These are phyloP conservation scores for Verticillium nonalfalfae DNA, from an alignment of 2,329 filamentous ascomycete species.

Conservation along the genomic window DNA sequence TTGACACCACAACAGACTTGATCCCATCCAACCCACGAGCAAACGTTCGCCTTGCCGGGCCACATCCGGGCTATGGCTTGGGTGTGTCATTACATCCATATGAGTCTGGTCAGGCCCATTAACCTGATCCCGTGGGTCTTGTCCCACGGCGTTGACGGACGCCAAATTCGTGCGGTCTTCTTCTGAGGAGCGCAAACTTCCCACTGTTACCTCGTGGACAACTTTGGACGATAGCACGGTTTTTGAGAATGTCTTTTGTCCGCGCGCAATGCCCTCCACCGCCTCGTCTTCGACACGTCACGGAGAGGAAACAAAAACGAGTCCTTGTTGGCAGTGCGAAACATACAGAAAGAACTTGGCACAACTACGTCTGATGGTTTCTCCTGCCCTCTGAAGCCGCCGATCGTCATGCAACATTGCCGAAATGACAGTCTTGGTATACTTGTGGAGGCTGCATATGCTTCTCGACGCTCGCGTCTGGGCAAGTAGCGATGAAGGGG, in stretches of 20 bases:
- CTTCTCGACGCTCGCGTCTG: not conserved
- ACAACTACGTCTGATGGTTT: conserved; percentile 13
- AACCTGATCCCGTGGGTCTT: conserved; percentile 38
- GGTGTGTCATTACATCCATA: conserved; percentile 37
- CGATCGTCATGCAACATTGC: conserved; percentile 18
- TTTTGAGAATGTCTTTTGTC: conserved; percentile 98
- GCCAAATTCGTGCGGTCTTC: conserved; percentile 35
- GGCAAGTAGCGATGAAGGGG: not conserved
- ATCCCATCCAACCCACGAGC: conserved; percentile 8
- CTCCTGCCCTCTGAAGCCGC: conserved; percentile 14
- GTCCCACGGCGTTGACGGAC: conserved; percentile 36
- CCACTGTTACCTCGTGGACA: conserved; percentile 38
- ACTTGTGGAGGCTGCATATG: not conserved
- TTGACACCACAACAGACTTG: conserved; percentile 4
- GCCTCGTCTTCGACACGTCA: conserved; percentile 24
- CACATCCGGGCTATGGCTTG: conserved; percentile 31
- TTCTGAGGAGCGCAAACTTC: conserved; percentile 22
- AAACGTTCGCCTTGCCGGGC: conserved; percentile 29
- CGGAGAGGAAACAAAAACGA: conserved; percentile 90
- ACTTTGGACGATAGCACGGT: conserved; percentile 59
- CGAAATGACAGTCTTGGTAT: conserved; percentile 14
- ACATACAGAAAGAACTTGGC: conserved; percentile 65
- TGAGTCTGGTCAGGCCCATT: conserved; percentile 52
- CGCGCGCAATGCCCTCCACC: conserved; percentile 64
- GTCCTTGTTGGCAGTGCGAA: conserved; percentile 80